Conservation (phyloP, 805 yeast genomes). For the Tetrapisispora fleetii region DNA sequence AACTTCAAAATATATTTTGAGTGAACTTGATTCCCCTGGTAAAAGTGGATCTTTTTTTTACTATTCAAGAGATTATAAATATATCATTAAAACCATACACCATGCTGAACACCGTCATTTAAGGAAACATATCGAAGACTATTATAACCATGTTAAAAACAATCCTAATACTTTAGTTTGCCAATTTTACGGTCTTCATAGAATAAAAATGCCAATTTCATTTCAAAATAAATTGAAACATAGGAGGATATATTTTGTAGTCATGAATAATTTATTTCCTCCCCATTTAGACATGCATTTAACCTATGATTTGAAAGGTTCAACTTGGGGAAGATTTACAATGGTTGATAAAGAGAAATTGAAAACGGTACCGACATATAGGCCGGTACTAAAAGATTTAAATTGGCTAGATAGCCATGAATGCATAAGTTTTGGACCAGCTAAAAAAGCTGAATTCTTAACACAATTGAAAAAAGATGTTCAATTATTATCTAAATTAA, state of each 20-base stretch:
- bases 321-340: slow-evolving; percentile 71
- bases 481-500: slow-evolving; percentile 54
- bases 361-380: slow-evolving; percentile 20
- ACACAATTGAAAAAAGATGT: slow-evolving; percentile 72
- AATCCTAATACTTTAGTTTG: slow-evolving; percentile 85
- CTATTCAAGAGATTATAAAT: slow-evolving; percentile 86
- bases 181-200: slow-evolving; percentile 93
- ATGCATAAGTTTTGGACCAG: slow-evolving; percentile 65
- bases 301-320: slow-evolving; percentile 88
- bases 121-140: slow-evolving; percentile 60
- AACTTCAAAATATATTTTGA: slow-evolving; percentile 84
- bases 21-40: slow-evolving; percentile 92
- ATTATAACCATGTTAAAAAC: slow-evolving; percentile 66
- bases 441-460: slow-evolving; percentile 47
- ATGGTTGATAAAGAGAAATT: slow-evolving; percentile 18
- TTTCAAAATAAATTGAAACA: slow-evolving; percentile 32
- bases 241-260: slow-evolving; percentile 81
- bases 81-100: slow-evolving; percentile 92
- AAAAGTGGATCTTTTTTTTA: slow-evolving; percentile 95
- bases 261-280: slow-evolving; percentile 95
- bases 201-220: slow-evolving; percentile 76
- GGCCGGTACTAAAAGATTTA: slow-evolving; percentile 66
- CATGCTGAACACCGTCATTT: slow-evolving; percentile 85
- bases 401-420: slow-evolving; percentile 72
- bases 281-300: slow-evolving; percentile 79